Conservation (phyloP, 163 green algal species). For the Coccomyxa subellipsoidea region DNA sequence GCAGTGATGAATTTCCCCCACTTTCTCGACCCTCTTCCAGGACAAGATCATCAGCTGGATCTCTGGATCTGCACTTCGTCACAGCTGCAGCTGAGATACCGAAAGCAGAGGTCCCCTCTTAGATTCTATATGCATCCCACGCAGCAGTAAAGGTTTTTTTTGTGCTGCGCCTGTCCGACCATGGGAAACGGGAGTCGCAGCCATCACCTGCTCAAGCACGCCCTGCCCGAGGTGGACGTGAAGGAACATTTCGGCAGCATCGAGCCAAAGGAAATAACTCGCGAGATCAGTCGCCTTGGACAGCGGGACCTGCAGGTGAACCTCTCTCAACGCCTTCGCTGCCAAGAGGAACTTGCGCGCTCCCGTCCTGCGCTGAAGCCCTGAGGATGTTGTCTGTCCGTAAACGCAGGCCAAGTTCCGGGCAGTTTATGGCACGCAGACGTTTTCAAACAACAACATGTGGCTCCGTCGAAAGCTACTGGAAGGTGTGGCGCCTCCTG, state of each 20-base stretch:
- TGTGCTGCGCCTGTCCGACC: neutral
- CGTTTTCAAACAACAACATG: slow-evolving; percentile 53
- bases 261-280: slow-evolving; percentile 30
- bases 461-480: slow-evolving; percentile 51
- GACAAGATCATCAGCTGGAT: neutral
- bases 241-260: slow-evolving; percentile 32
- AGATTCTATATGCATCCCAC: neutral
- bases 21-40: neutral
- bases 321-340: neutral
- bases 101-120: neutral
- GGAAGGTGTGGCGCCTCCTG: slow-evolving; percentile 26
- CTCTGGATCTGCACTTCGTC: neutral
- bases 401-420: slow-evolving; percentile 38
- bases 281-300: slow-evolving; percentile 43
- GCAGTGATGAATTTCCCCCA: no score
- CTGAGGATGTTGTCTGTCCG: neutral
- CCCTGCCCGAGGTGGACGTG: slow-evolving; percentile 10
- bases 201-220: slow-evolving; percentile 3
- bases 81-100: neutral
- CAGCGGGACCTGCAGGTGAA: slow-evolving; percentile 35
- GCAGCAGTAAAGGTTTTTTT: neutral
- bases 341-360: neutral
- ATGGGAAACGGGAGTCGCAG: slow-evolving; percentile 3
- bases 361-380: neutral
- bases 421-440: slow-evolving; percentile 33